Conservation (phyloP, 768 basidiomycete species). For the Suillus fuscotomentosus region DNA sequence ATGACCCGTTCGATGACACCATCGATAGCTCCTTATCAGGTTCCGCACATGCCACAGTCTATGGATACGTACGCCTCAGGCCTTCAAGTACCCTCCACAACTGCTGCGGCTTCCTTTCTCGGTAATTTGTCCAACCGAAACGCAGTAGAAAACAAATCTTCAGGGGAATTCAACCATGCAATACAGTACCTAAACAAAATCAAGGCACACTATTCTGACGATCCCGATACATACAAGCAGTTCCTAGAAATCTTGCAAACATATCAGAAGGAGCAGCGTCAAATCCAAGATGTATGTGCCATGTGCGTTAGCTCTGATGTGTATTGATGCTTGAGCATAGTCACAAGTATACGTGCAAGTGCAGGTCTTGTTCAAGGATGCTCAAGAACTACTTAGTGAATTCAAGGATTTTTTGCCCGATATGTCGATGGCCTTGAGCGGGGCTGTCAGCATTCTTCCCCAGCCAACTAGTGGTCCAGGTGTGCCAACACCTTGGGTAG, state of each 20-base stretch:
- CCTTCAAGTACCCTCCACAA: conserved; percentile 45
- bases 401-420: conserved; percentile 84
- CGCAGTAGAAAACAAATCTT: conserved; percentile 49
- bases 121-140: conserved; percentile 55
- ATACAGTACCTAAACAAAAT: conserved; percentile 99
- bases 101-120: conserved; percentile 65
- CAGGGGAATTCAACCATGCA: conserved; percentile 86
- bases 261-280: conserved; percentile 81
- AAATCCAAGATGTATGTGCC: conserved; percentile 63
- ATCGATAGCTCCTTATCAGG: conserved; percentile 52
- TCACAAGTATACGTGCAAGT: conserved; percentile 82
- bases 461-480: conserved; percentile 41
- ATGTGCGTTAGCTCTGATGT: conserved; percentile 8
- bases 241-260: conserved; percentile 87
- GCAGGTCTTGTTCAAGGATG: conserved; percentile 76
- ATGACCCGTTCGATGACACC: conserved; percentile 35
- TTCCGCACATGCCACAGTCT: conserved; percentile 24
- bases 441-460: conserved; percentile 48
- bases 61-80: conserved; percentile 48
- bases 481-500: conserved; percentile 39
- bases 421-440: conserved; percentile 42
- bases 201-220: conserved; percentile 85
- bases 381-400: conserved; percentile 74
- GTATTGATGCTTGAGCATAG: conserved; percentile 28
- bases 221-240: conserved; percentile 90